phyloP scores from a whole-genome alignment of 805 yeast genomes.

The Wickerhamomyces mucosus region DNA sequence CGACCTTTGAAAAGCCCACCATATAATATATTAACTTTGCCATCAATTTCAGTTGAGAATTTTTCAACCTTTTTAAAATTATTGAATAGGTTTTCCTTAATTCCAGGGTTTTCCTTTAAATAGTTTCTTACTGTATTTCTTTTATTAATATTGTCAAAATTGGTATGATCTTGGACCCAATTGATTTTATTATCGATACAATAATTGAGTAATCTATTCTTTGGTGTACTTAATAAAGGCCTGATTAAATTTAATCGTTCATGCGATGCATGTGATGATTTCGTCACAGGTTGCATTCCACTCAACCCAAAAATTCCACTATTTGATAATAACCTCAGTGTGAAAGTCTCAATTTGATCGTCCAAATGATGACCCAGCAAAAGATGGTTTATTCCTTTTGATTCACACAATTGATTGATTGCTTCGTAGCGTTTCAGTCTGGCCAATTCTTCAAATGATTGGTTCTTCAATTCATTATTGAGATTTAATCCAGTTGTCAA shows the following conservation, averaged over 20 bases:
- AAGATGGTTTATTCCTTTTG: constrained; percentile 26
- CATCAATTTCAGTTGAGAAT: constrained; percentile 13
- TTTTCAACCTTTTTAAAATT: constrained; percentile 14
- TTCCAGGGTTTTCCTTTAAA: constrained; percentile 10
- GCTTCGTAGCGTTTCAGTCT: constrained; percentile 41
- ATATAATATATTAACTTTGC: constrained; percentile 6
- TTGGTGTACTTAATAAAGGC: constrained; percentile 43
- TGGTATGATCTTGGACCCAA: constrained; percentile 72
- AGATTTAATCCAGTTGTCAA: constrained; percentile 2
- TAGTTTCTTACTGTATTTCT: constrained; percentile 46
- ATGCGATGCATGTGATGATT: constrained; percentile 10
- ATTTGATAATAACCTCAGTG: constrained; percentile 39
- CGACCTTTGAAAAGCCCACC: not conserved
- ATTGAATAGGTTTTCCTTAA: constrained; percentile 5
- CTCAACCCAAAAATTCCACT: constrained; percentile 48
- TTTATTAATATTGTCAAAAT: constrained; percentile 38
- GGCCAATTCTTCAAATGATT: constrained; percentile 51
- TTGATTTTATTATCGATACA: constrained; percentile 30
- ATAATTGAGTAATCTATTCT: constrained; percentile 34
- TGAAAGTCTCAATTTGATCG: constrained; percentile 65
- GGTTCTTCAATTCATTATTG: not conserved
- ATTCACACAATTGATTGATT: constrained; percentile 32
- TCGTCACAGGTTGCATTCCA: constrained; percentile 33
- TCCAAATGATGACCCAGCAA: constrained; percentile 60
- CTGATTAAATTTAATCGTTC: constrained; percentile 26